phyloP scores from a whole-genome alignment of 1,284 basidiomycete genomes.

The Sanghuangporus baumii region DNA sequence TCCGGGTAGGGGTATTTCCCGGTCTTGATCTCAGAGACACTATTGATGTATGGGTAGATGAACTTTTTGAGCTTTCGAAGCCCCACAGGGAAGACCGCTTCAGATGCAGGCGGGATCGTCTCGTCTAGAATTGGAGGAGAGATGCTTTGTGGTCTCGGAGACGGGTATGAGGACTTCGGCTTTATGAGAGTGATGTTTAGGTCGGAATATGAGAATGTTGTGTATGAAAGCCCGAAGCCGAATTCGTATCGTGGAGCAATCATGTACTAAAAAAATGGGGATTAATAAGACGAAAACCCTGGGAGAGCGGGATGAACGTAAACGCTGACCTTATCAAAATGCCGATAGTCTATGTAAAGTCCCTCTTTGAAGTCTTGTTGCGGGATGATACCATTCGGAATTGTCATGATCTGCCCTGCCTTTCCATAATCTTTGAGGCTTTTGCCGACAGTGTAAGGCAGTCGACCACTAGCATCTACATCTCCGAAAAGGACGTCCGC shows the following conservation, averaged over 20 bases:
- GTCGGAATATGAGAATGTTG: conserved; percentile 39
- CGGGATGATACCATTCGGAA: conserved; percentile 25
- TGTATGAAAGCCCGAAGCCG: conserved; percentile 56
- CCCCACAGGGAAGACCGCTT: conserved; percentile 8
- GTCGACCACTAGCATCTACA: conserved; percentile 47
- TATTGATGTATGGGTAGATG: conserved; percentile 14
- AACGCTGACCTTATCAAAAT: conserved; percentile 35
- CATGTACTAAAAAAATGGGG: conserved; percentile 24
- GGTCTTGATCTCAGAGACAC: conserved; percentile 2
- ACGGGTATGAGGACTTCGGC: conserved; percentile 13
- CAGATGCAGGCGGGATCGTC: conserved; percentile 7
- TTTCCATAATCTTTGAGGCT: conserved; percentile 44
- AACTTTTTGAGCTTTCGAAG: conserved; percentile 15
- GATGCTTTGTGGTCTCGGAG: conserved; percentile 2
- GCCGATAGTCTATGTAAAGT: conserved; percentile 54
- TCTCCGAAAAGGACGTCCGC: conserved; percentile 44
- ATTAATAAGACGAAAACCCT: background rate
- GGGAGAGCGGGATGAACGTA: background rate
- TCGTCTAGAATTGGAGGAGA: conserved; percentile 3
- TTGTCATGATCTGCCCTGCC: conserved; percentile 27
- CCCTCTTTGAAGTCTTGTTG: conserved; percentile 25
- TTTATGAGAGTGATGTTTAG: conserved; percentile 20
- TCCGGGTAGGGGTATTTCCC: conserved; percentile 17
- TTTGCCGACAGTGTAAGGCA: conserved; percentile 56
- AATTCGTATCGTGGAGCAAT: conserved; percentile 59